Evolutionary conservation across 2,329 filamentous ascomycete genomes (phyloP).

Genomic region (Aspergillus felis): DNA sequence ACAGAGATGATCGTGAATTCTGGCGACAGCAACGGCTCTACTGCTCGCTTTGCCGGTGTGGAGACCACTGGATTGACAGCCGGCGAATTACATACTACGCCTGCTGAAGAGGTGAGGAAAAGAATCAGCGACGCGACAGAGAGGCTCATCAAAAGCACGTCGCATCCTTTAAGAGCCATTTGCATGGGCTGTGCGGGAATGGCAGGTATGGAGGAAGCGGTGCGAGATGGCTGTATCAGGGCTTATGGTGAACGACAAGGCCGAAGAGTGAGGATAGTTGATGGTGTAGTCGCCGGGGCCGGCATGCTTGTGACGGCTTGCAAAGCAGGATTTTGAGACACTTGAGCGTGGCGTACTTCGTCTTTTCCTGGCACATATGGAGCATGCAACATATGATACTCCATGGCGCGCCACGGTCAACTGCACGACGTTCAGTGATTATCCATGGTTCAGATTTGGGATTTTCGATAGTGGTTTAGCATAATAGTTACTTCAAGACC

Average conservation of each 20-base stretch:
- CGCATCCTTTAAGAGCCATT: slow-evolving; percentile 59
- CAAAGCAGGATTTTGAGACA: slow-evolving; percentile 31
- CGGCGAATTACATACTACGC: slow-evolving; percentile 69
- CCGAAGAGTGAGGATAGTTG: slow-evolving; percentile 64
- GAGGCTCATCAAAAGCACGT: slow-evolving; percentile 53
- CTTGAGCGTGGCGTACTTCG: neutral
- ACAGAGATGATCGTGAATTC: slow-evolving; percentile 56
- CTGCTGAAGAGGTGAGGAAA: slow-evolving; percentile 58
- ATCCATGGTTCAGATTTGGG: neutral
- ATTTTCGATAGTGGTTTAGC: neutral
- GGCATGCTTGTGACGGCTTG: slow-evolving; percentile 34
- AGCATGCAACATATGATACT: neutral
- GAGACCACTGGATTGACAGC: slow-evolving; percentile 78
- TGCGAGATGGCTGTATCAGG: slow-evolving; percentile 64
- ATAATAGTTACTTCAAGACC: too few relatives aligned
- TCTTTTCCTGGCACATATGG: neutral
- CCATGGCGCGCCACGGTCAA: neutral
- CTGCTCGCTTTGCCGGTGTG: slow-evolving; percentile 68
- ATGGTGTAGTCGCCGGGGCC: slow-evolving; percentile 54
- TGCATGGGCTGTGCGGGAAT: slow-evolving; percentile 89
- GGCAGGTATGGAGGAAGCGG: slow-evolving; percentile 76
- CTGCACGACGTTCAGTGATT: neutral
- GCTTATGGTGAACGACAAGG: slow-evolving; percentile 59
- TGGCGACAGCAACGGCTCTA: slow-evolving; percentile 28
- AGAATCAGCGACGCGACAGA: slow-evolving; percentile 69